Base-by-base conservation (phyloP, 371 early-diverging fungal genomes). In the Mortierella sp. region DNA sequence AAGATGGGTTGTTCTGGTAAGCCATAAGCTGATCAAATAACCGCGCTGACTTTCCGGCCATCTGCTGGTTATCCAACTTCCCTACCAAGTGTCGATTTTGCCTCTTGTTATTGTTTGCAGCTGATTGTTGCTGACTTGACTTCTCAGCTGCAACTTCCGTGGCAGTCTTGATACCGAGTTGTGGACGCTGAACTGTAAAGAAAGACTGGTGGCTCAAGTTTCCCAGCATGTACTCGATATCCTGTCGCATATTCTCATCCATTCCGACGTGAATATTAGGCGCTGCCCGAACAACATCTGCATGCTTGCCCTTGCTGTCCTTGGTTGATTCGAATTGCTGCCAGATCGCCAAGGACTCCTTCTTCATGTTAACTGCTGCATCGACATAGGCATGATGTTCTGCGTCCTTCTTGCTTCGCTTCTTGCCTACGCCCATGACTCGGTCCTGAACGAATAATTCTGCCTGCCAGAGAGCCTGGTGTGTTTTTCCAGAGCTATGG, bases 351-450 rank as follows among this genome's bases (percentile, higher is more conserved):
- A 40, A 26, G 14, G 72, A 76, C 28, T 85, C 80, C 61, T 83
- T 85, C 37, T 80, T 84, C 70, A 85, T 79, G 64, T 72, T 73
- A 57, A 85, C 45, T 11, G 85, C 85, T 4, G 84, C 75, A 63
- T 83, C 77, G 22, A 85, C 51, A 63, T 84, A 85, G 22, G 85
- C 79, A 12, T 63, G 59, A 18, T 70, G 67, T 49, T 85, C 84
- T 3, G 85, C 84, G 10, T 85, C 85, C 55, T 77, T 78, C 67
- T 85, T 85, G 70, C 71, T 80, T 22, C 80, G 65, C 67, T 77
- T 78, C 62, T 76, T 75, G 57, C 80, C 84, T 22, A 64, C 63
- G 32, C 85, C 85, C 58, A 84, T 66, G 40, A 69, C 64, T 18
- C 61, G 59, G 64, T 76, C 76, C 67, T 76, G 72, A n/a, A 84